A percentile compares a stretch with the other conserved stretches of the same genome.
Evolutionary conservation across 352 stramenopile genomes (phyloP).

Genomic region (Plasmopara halstedii): DNA sequence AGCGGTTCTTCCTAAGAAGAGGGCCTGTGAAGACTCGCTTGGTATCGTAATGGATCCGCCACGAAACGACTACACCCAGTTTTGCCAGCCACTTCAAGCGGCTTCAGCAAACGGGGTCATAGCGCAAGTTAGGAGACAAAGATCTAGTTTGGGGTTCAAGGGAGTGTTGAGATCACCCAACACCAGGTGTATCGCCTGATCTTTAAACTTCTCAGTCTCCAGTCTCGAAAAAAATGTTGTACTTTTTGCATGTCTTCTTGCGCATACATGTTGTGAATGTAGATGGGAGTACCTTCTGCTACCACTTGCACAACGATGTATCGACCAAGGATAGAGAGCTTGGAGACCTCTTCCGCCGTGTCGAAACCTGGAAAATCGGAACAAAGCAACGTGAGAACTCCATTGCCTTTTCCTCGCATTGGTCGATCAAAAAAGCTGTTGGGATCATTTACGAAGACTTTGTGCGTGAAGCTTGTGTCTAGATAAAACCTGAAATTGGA

Average conservation of each 20-base stretch:
- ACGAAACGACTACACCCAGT: not conserved
- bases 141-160: not conserved
- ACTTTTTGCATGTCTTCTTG: not conserved
- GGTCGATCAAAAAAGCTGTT: not conserved
- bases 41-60: not conserved
- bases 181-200: not conserved
- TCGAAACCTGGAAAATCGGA: not conserved
- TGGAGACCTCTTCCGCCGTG: not conserved
- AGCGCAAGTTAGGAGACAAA: not conserved
- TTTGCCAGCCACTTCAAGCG: not conserved
- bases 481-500: slow-evolving; percentile 1
- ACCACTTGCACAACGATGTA: not conserved
- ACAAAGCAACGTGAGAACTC: not conserved
- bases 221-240: not conserved
- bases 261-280: not conserved
- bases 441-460: not conserved
- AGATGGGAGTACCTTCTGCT: not conserved
- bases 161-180: not conserved
- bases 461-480: not conserved
- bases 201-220: not conserved
- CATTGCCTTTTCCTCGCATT: not conserved
- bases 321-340: not conserved
- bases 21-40: not conserved
- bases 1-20: not conserved
- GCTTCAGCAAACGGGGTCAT: not conserved